Conservation (phyloP, 352 stramenopile genomes). For the Aphanomyces cochlioides region DNA sequence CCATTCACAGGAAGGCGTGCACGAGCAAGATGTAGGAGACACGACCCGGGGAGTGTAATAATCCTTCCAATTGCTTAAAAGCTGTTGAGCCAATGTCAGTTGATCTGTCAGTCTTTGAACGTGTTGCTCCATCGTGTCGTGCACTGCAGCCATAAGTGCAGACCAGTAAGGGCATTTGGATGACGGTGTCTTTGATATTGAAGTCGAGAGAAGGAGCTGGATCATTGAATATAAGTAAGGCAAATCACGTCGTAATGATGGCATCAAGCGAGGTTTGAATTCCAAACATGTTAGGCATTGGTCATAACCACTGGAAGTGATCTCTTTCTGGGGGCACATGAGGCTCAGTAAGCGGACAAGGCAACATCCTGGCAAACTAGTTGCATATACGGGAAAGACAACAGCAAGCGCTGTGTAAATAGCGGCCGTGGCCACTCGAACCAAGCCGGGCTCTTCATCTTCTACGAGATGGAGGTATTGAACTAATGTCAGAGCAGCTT, state of each 20-base stretch:
- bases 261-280: slow-evolving; percentile 9
- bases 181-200: not conserved
- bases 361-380: slow-evolving; percentile 55
- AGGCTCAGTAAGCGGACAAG: slow-evolving; percentile 53
- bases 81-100: not conserved
- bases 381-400: slow-evolving; percentile 49
- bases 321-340: slow-evolving; percentile 70
- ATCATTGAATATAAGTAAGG: slow-evolving; percentile 51
- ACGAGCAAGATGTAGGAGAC: not conserved
- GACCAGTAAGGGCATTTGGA: not conserved
- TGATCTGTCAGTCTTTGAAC: slow-evolving; percentile 2
- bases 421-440: slow-evolving; percentile 55
- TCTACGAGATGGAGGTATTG: slow-evolving; percentile 15
- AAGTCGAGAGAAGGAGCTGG: not conserved
- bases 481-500: not conserved
- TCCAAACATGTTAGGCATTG: slow-evolving; percentile 12
- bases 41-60: slow-evolving; percentile 8
- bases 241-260: slow-evolving; percentile 62
- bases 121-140: slow-evolving; percentile 21
- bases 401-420: slow-evolving; percentile 76
- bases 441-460: slow-evolving; percentile 8
- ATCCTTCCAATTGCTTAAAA: not conserved
- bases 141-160: not conserved
- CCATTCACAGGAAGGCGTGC: not conserved
- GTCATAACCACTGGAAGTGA: not conserved